Conservation (phyloP, 2,329 filamentous ascomycete species). For the Dactylellina leptospora region DNA sequence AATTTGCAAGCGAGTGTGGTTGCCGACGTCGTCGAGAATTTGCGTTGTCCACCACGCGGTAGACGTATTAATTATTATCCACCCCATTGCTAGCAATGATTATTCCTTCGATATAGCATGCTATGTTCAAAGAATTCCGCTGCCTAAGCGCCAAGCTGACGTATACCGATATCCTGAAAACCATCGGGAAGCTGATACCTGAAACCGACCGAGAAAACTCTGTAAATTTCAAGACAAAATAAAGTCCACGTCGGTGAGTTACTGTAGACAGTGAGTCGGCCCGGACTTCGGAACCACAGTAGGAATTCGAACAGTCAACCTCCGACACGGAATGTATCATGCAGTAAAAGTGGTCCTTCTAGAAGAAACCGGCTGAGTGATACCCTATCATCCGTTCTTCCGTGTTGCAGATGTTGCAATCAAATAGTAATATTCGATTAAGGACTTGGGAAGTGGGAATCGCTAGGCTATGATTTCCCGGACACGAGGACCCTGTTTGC, state of each 20-base stretch:
- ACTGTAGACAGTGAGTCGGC: too few species aligned
- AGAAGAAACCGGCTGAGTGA: background rate
- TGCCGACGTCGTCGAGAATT: conserved; percentile 25
- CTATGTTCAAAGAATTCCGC: background rate
- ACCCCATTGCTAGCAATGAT: too few species aligned
- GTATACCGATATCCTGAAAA: background rate
- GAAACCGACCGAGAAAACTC: too few species aligned
- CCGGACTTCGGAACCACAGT: background rate
- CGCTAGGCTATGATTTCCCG: conserved; percentile 11
- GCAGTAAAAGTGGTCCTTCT: background rate
- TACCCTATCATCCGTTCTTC: background rate
- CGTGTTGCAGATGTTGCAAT: conserved; percentile 1
- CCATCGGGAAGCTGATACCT: background rate
- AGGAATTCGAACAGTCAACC: background rate
- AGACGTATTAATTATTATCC: too few species aligned
- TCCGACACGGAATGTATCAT: background rate
- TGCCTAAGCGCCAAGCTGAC: background rate
- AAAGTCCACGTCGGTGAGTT: too few species aligned
- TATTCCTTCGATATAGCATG: too few species aligned
- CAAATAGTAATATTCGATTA: background rate
- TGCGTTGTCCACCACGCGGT: too few species aligned
- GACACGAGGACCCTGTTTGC: background rate
- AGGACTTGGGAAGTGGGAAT: background rate
- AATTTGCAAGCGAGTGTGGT: conserved; percentile 17
- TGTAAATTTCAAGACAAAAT: too few species aligned